Evolutionary conservation across 768 basidiomycete genomes (phyloP).

Genomic region (Kwoniella botswanensis): DNA sequence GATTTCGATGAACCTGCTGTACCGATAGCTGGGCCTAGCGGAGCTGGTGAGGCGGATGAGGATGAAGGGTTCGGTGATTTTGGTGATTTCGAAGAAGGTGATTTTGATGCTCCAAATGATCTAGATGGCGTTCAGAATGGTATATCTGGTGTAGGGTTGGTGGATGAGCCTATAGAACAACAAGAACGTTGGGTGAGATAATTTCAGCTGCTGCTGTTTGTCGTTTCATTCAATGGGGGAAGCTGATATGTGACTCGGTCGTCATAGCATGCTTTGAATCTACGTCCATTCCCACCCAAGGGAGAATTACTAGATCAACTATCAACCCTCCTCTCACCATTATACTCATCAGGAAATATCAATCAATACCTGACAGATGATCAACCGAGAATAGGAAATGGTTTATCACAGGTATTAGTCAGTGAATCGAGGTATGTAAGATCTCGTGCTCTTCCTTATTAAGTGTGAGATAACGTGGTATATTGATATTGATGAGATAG

Average conservation of each 20-base stretch:
- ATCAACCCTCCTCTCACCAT: conserved; percentile 68
- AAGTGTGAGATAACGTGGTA: too few relatives aligned
- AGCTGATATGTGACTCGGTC: neutral
- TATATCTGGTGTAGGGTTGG: conserved; percentile 41
- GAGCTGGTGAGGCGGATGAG: conserved; percentile 9
- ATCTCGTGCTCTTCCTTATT: conserved; percentile 14
- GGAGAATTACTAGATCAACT: conserved; percentile 68
- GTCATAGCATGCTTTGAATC: conserved; percentile 65
- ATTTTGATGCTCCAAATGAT: conserved; percentile 46
- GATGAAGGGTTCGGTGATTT: conserved; percentile 70
- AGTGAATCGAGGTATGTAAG: conserved; percentile 71
- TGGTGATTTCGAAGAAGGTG: conserved; percentile 70
- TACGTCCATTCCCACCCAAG: conserved; percentile 70
- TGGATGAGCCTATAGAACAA: conserved; percentile 13
- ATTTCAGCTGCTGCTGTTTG: neutral
- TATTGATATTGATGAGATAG: too few relatives aligned
- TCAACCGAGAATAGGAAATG: conserved; percentile 76
- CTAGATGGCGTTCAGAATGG: conserved; percentile 30
- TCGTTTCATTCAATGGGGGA: neutral
- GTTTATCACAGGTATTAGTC: conserved; percentile 76
- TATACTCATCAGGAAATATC: conserved; percentile 63
- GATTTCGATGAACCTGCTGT: conserved; percentile 61
- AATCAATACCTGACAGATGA: conserved; percentile 66
- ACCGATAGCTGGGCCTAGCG: conserved; percentile 53
- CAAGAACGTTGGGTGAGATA: conserved; percentile 30